These are phyloP conservation scores for Fusarium setosum DNA, from an alignment of 2,329 filamentous ascomycete species.

Conservation along the genomic window DNA sequence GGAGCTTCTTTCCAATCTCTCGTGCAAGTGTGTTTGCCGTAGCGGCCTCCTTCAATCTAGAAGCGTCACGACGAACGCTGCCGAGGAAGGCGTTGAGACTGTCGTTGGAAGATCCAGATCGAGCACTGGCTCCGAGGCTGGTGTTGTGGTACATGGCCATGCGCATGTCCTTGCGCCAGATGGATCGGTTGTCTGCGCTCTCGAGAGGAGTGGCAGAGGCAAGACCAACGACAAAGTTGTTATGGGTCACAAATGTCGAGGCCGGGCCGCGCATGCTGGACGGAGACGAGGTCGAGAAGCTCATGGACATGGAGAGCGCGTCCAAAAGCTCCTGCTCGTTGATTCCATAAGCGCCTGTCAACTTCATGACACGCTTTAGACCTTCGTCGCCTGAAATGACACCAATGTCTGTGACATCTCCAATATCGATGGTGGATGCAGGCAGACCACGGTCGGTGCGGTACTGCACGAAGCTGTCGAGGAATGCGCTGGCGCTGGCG, in stretches of 20 bases:
- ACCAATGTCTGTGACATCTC: conserved; percentile 51
- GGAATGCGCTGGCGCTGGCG: conserved; percentile 53
- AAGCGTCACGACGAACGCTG: conserved; percentile 1
- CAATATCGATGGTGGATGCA: conserved; percentile 52
- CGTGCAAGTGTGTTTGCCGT: conserved; percentile 1
- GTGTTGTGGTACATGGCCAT: conserved; percentile 34
- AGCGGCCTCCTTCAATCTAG: neutral
- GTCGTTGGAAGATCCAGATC: conserved; percentile 2
- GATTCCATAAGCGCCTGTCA: conserved; percentile 7
- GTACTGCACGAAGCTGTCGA: conserved; percentile 53
- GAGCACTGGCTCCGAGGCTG: neutral
- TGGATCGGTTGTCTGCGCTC: conserved; percentile 15
- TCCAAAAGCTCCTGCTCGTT: conserved; percentile 26
- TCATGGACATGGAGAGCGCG: conserved; percentile 6
- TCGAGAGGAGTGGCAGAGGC: conserved; percentile 19
- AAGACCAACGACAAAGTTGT: conserved; percentile 31
- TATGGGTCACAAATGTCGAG: conserved; percentile 6
- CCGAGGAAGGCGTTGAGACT: conserved; percentile 15
- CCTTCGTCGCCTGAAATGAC: conserved; percentile 43
- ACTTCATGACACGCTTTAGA: conserved; percentile 14
- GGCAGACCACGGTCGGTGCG: conserved; percentile 49
- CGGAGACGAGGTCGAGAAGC: neutral
- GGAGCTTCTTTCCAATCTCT: conserved; percentile 21
- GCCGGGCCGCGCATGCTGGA: neutral
- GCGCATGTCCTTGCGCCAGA: conserved; percentile 37